A percentile compares a stretch with the other conserved stretches of the same genome.
Evolutionary conservation across 2,329 filamentous ascomycete species (phyloP).

Genomic region (Calycina herbarum): DNA sequence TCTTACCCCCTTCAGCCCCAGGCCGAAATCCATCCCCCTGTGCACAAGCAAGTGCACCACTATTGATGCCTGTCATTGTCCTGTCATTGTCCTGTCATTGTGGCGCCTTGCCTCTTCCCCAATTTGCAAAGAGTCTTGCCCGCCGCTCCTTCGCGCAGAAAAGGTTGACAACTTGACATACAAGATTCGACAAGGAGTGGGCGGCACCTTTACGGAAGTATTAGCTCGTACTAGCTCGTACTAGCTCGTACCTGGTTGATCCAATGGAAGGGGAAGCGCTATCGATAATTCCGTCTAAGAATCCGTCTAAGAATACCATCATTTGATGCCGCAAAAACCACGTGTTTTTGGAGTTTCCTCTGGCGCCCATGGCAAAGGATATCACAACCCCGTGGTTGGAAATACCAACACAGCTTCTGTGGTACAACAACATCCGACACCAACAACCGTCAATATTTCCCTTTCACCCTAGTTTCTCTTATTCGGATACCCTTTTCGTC

Average conservation of each 20-base stretch:
- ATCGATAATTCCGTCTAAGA: background rate
- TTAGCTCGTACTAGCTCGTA: no score
- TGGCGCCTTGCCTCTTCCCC: conserved; percentile 1
- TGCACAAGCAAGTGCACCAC: background rate
- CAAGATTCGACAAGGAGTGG: background rate
- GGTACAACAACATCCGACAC: background rate
- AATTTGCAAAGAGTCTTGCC: background rate
- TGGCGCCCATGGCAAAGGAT: conserved; percentile 1
- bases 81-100: no score
- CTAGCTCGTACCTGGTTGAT: background rate
- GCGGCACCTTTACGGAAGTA: background rate
- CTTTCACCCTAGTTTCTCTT: background rate
- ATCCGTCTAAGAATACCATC: background rate
- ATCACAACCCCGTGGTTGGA: background rate
- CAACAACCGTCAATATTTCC: background rate
- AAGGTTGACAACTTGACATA: background rate
- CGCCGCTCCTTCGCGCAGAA: background rate
- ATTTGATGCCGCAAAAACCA: background rate
- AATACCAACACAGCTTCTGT: background rate
- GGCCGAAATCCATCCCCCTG: conserved; percentile 3
- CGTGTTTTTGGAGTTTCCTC: background rate
- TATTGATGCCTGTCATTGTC: background rate
- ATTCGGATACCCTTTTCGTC: background rate
- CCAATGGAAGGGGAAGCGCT: background rate
- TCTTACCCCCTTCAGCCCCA: conserved; percentile 5